These are phyloP conservation scores for Lycium barbarum DNA, from an alignment of 257 asterid genomes.

Conservation along the genomic window DNA sequence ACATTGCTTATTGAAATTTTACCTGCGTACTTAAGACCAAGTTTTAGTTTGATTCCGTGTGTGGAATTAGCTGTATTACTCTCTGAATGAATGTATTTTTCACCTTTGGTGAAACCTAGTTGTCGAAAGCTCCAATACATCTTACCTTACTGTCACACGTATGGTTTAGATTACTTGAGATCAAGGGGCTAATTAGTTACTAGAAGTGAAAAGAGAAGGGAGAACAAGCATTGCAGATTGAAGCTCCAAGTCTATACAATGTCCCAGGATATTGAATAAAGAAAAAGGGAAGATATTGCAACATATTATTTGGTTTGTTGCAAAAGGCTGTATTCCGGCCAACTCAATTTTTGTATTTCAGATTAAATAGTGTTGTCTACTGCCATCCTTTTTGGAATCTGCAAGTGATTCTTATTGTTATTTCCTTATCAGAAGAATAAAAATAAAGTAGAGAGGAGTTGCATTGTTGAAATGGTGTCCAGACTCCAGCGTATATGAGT, in stretches of 20 bases:
- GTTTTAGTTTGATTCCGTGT: not conserved
- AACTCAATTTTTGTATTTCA: not conserved
- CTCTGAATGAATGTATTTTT: not conserved
- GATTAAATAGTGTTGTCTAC: not conserved
- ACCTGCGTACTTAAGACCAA: constrained; percentile 28
- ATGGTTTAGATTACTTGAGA: no score
- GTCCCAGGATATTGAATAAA: no score
- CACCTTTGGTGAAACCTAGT: not conserved
- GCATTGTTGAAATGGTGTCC: constrained; percentile 23
- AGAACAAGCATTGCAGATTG: no score
- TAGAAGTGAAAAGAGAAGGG: no score
- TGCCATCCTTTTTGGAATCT: not conserved
- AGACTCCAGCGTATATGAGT: not conserved
- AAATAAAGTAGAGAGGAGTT: not conserved
- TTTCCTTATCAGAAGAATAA: not conserved
- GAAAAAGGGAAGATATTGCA: not conserved
- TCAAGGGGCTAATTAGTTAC: no score
- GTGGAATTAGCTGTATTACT: not conserved
- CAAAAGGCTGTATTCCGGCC: not conserved
- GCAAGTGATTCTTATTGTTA: not conserved
- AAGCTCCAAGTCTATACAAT: no score
- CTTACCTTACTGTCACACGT: not conserved
- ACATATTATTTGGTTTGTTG: not conserved
- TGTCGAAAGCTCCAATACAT: not conserved
- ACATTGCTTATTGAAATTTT: constrained; percentile 30